Evolutionary conservation across 2,329 filamentous ascomycete genomes (phyloP).

Genomic region (Lanzia echinophila): DNA sequence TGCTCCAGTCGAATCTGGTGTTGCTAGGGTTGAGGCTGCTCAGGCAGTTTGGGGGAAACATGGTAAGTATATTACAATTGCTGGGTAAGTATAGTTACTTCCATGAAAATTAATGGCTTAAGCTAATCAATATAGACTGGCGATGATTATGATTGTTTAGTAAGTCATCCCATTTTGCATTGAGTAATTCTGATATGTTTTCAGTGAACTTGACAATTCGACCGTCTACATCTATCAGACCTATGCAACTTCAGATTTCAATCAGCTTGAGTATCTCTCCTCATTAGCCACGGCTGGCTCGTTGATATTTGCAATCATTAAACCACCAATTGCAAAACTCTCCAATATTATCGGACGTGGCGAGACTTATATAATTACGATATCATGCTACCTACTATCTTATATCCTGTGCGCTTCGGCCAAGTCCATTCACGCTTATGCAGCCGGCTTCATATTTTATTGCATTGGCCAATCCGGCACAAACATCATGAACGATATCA

Average conservation of each 20-base stretch:
- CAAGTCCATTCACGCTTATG: constrained; percentile 44
- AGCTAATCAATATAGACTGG: background rate
- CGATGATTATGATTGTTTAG: background rate
- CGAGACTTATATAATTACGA: constrained; percentile 51
- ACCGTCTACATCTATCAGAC: constrained; percentile 29
- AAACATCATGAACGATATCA: constrained; percentile 55
- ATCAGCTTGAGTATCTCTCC: constrained; percentile 27
- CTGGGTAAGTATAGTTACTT: constrained; percentile 17
- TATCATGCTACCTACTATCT: constrained; percentile 47
- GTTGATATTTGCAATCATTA: constrained; percentile 46
- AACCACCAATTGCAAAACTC: constrained; percentile 55
- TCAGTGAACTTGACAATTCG: constrained; percentile 28
- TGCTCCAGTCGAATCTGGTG: constrained; percentile 14
- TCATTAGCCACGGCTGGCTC: constrained; percentile 27
- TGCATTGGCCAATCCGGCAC: constrained; percentile 52
- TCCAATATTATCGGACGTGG: constrained; percentile 56
- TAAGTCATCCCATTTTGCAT: background rate
- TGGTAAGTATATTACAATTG: constrained; percentile 18
- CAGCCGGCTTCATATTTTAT: constrained; percentile 51
- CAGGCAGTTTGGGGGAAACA: constrained; percentile 25
- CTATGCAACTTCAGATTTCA: constrained; percentile 31
- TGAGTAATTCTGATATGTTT: background rate
- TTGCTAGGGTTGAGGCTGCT: constrained; percentile 21
- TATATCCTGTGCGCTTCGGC: constrained; percentile 53
- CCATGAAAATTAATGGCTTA: background rate